These are phyloP conservation scores for Barbarea vulgaris DNA, from an alignment of 345 rosid genomes.

Conservation along the genomic window DNA sequence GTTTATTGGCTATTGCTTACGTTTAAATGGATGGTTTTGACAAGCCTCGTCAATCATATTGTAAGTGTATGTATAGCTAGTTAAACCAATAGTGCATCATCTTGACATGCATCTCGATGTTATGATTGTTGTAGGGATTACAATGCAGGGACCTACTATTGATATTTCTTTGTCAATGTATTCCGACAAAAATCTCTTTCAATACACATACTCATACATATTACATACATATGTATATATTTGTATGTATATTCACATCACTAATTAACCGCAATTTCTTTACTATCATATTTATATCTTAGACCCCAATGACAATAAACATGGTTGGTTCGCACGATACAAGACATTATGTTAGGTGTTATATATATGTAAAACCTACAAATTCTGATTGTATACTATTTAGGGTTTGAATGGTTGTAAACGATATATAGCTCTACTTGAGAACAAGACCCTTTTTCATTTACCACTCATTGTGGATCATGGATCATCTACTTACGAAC, in stretches of 20 bases:
- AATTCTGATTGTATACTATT: background rate
- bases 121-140: slow-evolving; percentile 8
- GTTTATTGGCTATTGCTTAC: slow-evolving; percentile 9
- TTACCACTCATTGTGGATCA: too few species aligned
- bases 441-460: too few species aligned
- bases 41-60: slow-evolving; percentile 21
- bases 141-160: slow-evolving; percentile 4
- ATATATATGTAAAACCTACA: background rate
- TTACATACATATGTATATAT: background rate
- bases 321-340: background rate
- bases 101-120: slow-evolving; percentile 12
- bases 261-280: background rate
- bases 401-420: background rate
- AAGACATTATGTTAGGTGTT: background rate
- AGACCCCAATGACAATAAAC: background rate
- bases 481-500: too few species aligned
- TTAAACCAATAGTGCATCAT: slow-evolving; percentile 14
- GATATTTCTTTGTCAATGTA: slow-evolving; percentile 22
- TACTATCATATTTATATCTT: background rate
- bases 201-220: background rate
- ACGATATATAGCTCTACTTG: too few species aligned
- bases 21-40: slow-evolving; percentile 20
- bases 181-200: slow-evolving; percentile 6
- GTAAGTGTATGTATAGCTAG: background rate
- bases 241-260: background rate